Evolutionary conservation across 768 basidiomycete species (phyloP), one percentile per base, ranked within the genome.

Genomic region (Punctularia strigosozonata): DNA sequence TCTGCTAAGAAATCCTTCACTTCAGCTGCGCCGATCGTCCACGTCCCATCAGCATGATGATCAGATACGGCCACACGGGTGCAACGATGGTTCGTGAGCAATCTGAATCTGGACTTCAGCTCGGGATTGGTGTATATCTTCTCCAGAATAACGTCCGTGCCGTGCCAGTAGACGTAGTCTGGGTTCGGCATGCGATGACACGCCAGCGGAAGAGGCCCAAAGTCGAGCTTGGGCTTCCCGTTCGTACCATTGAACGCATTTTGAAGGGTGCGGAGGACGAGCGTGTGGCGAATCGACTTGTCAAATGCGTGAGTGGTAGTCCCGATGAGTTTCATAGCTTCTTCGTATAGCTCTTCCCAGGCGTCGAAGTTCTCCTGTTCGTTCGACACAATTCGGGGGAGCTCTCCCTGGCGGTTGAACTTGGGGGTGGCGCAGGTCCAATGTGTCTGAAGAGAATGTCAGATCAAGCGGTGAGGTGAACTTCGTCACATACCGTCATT

Each of bases 91-190:
- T 49, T 49, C 21, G 47, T 44, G 28, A 49, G 39, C 7, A 50
- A 41, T 6, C 39, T 37, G 43, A 50, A 50, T n/a, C 12, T 19
- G 31, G 13, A 18, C 41, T 4, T 37, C 20, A 10, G 28, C 21
- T 31, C 23, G 22, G 33, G 24, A n/a, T 43, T 32, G 40, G 36
- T 37, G 35, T 32, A 36, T n/a, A 37, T 43, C 5, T 41, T 22
- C 18, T 45, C 46, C 25, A 42, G 39, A 14, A 50, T 42, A 13
- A 39, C 40, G 31, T 48, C 44, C 3, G 50, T 38, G 4, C 39
- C 41, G 36, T 51, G 44, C 52, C 52, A 53, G 20, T 46, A 39
- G 30, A 53, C 50, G 36, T 48, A 53, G 20, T 36, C 36, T 5
- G 46, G 36, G 19, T 42, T 41, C 6, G 37, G n/a, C 14, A 43